phyloP scores from a whole-genome alignment of 2,329 filamentous ascomycete species.

The Lachnellula cervina region DNA sequence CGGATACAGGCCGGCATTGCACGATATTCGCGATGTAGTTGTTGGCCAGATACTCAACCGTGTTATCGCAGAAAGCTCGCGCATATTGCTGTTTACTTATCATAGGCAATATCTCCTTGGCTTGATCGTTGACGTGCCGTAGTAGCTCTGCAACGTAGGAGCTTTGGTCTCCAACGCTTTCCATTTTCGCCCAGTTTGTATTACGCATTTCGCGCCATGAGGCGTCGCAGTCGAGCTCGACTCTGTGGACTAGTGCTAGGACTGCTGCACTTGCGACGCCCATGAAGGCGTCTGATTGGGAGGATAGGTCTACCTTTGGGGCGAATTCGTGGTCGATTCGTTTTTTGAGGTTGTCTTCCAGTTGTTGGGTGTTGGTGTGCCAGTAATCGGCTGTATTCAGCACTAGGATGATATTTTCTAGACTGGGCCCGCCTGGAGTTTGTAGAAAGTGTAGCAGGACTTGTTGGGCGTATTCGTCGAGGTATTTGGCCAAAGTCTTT shows the following conservation, averaged over 20 bases:
- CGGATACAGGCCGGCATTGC: conserved; percentile 83
- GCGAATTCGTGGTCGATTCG: conserved; percentile 77
- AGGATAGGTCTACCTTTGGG: conserved; percentile 77
- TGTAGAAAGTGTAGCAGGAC: conserved; percentile 72
- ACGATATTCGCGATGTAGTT: conserved; percentile 80
- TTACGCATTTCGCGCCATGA: conserved; percentile 97
- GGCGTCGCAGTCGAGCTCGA: conserved; percentile 76
- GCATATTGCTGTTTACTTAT: conserved; percentile 91
- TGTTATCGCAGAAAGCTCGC: conserved; percentile 87
- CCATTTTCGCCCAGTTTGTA: conserved; percentile 90
- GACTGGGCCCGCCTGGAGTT: conserved; percentile 41
- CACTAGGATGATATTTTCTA: conserved; percentile 79
- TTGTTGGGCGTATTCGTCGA: conserved; percentile 93
- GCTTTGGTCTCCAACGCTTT: conserved; percentile 89
- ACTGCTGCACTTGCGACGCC: conserved; percentile 88
- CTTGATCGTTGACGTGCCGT: conserved; percentile 63
- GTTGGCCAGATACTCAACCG: conserved; percentile 81
- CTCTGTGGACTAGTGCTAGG: conserved; percentile 74
- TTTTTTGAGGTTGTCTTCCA: conserved; percentile 91
- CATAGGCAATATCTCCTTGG: conserved; percentile 68
- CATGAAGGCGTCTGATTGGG: conserved; percentile 91
- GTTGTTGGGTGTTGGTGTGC: conserved; percentile 84
- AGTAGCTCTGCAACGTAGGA: conserved; percentile 83
- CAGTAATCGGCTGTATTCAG: conserved; percentile 98
- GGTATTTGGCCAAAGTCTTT: conserved; percentile 80